These are phyloP conservation scores for Xylaria venustula DNA, from an alignment of 495 filamentous ascomycete genomes.

Conservation along the genomic window DNA sequence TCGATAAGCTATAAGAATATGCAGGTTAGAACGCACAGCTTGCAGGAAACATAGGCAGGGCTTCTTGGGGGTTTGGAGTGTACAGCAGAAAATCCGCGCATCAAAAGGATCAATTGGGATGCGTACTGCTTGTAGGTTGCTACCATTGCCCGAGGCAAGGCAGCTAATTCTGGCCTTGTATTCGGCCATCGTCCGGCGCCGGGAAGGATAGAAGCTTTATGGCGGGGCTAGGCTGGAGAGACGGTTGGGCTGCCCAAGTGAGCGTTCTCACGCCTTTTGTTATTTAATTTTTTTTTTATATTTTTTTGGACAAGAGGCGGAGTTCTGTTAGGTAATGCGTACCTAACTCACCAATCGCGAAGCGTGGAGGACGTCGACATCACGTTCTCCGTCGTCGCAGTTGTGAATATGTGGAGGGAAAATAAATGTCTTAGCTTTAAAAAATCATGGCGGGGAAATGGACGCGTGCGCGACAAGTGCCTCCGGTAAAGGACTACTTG, in stretches of 20 bases:
- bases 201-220: background rate
- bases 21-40: background rate
- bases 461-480: slow-evolving; percentile 8
- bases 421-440: slow-evolving; percentile 3
- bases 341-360: background rate
- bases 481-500: background rate
- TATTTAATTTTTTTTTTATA: no score
- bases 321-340: background rate
- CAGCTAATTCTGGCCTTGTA: slow-evolving; percentile 27
- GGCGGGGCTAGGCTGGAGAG: background rate
- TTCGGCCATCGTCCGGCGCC: slow-evolving; percentile 28
- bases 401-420: slow-evolving; percentile 5
- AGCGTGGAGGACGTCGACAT: background rate
- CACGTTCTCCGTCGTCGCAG: background rate
- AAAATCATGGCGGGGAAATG: slow-evolving; percentile 2
- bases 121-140: slow-evolving; percentile 74
- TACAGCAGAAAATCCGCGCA: background rate
- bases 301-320: no score
- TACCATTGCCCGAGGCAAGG: slow-evolving; percentile 66
- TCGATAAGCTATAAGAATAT: slow-evolving; percentile 60
- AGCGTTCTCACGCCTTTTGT: no score
- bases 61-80: background rate
- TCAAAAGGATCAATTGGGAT: background rate
- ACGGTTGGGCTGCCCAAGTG: background rate
- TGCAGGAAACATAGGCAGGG: background rate